Evolutionary conservation across 805 yeast species (phyloP).

Genomic region (Wickerhamomyces bisporus): DNA sequence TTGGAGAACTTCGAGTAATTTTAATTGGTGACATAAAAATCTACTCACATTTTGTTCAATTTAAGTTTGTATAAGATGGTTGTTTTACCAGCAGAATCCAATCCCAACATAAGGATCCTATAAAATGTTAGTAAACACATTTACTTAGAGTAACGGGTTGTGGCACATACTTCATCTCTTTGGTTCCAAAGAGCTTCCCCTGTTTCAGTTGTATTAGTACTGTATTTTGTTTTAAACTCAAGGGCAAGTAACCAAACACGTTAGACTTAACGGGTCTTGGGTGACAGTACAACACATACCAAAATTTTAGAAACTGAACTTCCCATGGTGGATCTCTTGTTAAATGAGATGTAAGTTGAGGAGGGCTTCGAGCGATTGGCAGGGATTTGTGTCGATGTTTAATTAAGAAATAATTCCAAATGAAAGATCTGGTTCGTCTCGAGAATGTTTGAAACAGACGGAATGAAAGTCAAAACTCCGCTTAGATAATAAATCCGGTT

Average conservation of each 20-base stretch:
- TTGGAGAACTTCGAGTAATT: no score
- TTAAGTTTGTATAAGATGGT: conserved; percentile 80
- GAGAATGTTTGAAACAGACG: no score
- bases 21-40: neutral
- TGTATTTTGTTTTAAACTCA: no score
- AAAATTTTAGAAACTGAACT: conserved; percentile 28
- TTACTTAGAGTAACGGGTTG: neutral
- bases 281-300: conserved; percentile 18
- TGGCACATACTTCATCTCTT: conserved; percentile 42
- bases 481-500: neutral
- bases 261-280: neutral
- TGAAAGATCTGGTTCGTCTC: no score
- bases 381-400: no score
- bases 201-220: conserved; percentile 13
- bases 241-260: neutral
- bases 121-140: conserved; percentile 1
- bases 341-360: no score
- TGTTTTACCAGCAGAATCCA: conserved; percentile 92
- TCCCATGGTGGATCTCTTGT: conserved; percentile 21
- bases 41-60: conserved; percentile 50
- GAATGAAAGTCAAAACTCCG: neutral
- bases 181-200: conserved; percentile 46
- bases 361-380: no score
- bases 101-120: conserved; percentile 81
- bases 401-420: no score